phyloP scores from a whole-genome alignment of 1,284 basidiomycete species.

The Stygiomarasmius scandens region DNA sequence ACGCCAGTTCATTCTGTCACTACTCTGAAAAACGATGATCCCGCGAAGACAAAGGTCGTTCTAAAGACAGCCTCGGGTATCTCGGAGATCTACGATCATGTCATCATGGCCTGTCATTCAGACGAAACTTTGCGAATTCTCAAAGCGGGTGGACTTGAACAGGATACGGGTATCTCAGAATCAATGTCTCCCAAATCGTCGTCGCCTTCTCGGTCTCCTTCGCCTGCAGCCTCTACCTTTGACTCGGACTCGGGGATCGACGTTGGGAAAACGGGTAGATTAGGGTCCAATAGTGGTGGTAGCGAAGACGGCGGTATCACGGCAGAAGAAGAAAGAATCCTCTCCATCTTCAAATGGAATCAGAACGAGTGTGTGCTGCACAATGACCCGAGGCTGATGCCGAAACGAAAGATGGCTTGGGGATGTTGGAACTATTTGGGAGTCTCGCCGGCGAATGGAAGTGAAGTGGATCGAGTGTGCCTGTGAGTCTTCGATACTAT shows the following conservation, averaged over 20 bases:
- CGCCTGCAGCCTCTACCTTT: not conserved
- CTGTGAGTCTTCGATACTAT: conserved; percentile 48
- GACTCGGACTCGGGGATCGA: not conserved
- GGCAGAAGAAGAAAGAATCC: conserved; percentile 56
- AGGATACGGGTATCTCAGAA: too few species aligned
- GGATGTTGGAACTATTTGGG: conserved; percentile 80
- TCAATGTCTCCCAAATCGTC: too few species aligned
- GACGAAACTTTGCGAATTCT: conserved; percentile 68
- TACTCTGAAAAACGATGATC: conserved; percentile 14
- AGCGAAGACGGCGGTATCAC: conserved; percentile 28
- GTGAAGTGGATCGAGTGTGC: conserved; percentile 64
- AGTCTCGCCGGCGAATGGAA: conserved; percentile 41
- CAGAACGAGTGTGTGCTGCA: conserved; percentile 75
- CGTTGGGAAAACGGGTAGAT: too few species aligned
- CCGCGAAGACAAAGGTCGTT: conserved; percentile 32
- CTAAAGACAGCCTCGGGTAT: conserved; percentile 48
- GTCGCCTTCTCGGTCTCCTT: not conserved
- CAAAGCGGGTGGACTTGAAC: conserved; percentile 47
- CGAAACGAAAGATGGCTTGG: conserved; percentile 60
- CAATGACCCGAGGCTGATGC: conserved; percentile 70
- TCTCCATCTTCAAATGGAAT: conserved; percentile 69
- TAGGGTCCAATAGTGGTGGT: too few species aligned
- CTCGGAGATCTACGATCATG: conserved; percentile 63
- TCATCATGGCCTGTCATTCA: conserved; percentile 80
- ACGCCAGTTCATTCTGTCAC: conserved; percentile 53